phyloP scores from a whole-genome alignment of 192 early-diverging fungal species.

The Blastocladiella britannica region DNA sequence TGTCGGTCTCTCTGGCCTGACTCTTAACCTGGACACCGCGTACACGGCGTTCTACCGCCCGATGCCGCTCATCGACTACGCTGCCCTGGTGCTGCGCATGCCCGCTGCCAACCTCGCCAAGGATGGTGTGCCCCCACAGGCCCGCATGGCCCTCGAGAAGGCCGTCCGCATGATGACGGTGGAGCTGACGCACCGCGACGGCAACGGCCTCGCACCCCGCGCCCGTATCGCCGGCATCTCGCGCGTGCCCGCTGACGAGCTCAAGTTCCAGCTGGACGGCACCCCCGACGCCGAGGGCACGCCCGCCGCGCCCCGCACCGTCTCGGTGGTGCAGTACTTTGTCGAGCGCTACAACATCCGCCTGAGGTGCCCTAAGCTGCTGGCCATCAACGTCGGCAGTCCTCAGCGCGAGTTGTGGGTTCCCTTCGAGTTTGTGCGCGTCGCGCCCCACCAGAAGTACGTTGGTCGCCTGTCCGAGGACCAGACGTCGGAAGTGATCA shows the following conservation, averaged over 20 bases:
- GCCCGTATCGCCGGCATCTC: constrained; percentile 54
- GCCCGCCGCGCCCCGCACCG: constrained; percentile 7
- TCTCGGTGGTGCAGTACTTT: constrained; percentile 64
- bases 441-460: constrained; percentile 65
- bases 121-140: too few relatives aligned
- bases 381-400: constrained; percentile 43
- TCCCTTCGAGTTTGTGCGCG: constrained; percentile 78
- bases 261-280: constrained; percentile 46
- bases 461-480: constrained; percentile 59
- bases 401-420: constrained; percentile 37
- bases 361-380: constrained; percentile 58
- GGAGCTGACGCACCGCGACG: constrained; percentile 35
- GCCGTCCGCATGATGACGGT: constrained; percentile 27
- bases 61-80: constrained; percentile 47
- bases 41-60: constrained; percentile 45
- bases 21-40: constrained; percentile 50
- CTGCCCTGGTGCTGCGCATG: constrained; percentile 37
- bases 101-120: constrained; percentile 17
- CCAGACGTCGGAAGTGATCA: constrained; percentile 90
- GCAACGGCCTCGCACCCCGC: constrained; percentile 46
- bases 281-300: constrained; percentile 24
- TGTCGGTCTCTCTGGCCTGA: constrained; percentile 47
- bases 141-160: constrained; percentile 19
- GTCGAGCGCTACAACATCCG: constrained; percentile 41
- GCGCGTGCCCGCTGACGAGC: constrained; percentile 32